These are phyloP conservation scores for Onygenales sp. DNA, from an alignment of 2,329 filamentous ascomycete species.

Conservation along the genomic window DNA sequence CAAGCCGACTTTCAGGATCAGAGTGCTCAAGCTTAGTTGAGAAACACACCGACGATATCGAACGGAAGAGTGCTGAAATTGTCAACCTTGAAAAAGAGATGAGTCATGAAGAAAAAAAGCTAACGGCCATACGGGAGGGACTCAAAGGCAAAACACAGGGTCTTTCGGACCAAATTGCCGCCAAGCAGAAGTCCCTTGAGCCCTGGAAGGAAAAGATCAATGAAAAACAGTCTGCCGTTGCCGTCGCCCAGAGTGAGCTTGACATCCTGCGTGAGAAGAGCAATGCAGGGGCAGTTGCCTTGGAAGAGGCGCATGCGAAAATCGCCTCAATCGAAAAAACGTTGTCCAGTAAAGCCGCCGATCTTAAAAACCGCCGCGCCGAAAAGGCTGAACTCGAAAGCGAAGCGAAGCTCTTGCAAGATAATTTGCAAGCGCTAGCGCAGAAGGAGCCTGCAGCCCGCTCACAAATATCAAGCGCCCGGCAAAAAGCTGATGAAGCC, in stretches of 20 bases:
- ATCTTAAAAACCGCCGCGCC: conserved; percentile 66
- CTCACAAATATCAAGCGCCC: conserved; percentile 73
- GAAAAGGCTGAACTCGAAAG: conserved; percentile 65
- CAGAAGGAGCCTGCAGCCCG: conserved; percentile 74
- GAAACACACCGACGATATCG: conserved; percentile 68
- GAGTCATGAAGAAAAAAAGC: conserved; percentile 68
- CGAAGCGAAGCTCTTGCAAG: conserved; percentile 61
- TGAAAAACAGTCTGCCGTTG: conserved; percentile 86
- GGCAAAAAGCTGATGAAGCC: conserved; percentile 94
- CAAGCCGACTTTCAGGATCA: conserved; percentile 61
- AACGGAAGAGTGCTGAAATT: conserved; percentile 66
- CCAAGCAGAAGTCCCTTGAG: conserved; percentile 87
- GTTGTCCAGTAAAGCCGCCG: conserved; percentile 59
- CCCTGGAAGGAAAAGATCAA: conserved; percentile 97
- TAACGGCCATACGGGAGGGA: conserved; percentile 71
- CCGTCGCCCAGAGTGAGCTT: conserved; percentile 88
- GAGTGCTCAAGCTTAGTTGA: conserved; percentile 71
- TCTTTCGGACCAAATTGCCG: conserved; percentile 83
- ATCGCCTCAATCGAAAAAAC: conserved; percentile 62
- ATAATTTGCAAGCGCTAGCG: conserved; percentile 62
- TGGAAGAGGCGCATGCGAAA: conserved; percentile 75
- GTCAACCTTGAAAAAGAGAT: conserved; percentile 65
- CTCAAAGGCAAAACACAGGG: conserved; percentile 93
- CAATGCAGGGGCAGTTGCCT: conserved; percentile 72
- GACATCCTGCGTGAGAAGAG: conserved; percentile 84